phyloP scores from a whole-genome alignment of 2,329 filamentous ascomycete species.

The Colletotrichum gloeosporioides region DNA sequence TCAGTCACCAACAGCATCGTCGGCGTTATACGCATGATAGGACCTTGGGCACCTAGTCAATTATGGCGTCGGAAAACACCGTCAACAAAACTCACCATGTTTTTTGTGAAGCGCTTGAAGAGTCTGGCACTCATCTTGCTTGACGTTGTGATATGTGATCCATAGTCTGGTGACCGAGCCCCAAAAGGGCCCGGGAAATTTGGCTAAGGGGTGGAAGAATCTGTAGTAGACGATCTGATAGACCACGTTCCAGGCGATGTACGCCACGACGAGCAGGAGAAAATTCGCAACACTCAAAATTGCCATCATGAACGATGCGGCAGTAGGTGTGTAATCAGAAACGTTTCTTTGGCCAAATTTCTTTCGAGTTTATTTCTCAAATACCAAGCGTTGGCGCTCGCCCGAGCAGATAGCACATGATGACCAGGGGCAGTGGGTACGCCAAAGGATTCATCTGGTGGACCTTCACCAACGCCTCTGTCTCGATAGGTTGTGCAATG shows the following conservation, averaged over 20 bases:
- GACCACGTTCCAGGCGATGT: constrained; percentile 31
- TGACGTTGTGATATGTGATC: constrained; percentile 57
- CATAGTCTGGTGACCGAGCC: constrained; percentile 58
- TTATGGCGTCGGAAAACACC: background rate
- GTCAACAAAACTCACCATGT: constrained; percentile 44
- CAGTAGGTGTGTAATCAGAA: background rate
- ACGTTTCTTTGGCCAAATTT: background rate
- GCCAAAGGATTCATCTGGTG: background rate
- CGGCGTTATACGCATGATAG: constrained; percentile 57
- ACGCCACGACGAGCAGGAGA: constrained; percentile 38
- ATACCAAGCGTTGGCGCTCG: background rate
- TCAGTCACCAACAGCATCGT: constrained; percentile 59
- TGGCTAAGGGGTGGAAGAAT: constrained; percentile 56
- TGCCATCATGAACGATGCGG: constrained; percentile 30
- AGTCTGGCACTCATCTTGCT: constrained; percentile 48
- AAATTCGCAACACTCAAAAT: constrained; percentile 37
- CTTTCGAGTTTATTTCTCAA: background rate
- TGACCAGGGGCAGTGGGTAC: background rate
- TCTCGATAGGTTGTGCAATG: background rate
- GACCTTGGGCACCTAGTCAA: constrained; percentile 37
- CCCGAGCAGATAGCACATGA: background rate
- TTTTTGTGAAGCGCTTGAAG: constrained; percentile 48
- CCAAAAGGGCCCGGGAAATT: constrained; percentile 61
- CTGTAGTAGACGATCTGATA: constrained; percentile 56
- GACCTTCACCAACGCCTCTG: background rate